phyloP scores from a whole-genome alignment of 208 protist genomes.

The Jaenimonas drosophilae region DNA sequence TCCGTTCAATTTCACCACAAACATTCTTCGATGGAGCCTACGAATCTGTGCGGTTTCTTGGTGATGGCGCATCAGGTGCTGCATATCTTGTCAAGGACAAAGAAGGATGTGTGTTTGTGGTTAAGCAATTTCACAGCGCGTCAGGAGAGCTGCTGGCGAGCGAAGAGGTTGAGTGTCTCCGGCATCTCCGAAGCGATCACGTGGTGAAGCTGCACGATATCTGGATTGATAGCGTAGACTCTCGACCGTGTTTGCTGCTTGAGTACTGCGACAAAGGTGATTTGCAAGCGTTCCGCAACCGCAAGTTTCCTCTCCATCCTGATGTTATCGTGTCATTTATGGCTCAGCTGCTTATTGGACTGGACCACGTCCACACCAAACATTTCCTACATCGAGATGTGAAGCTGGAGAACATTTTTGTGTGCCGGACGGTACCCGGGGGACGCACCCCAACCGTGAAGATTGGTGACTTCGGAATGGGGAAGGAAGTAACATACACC shows the following conservation, averaged over 20 bases:
- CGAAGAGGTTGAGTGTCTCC: slow-evolving; percentile 36
- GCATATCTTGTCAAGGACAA: slow-evolving; percentile 26
- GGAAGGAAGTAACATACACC: slow-evolving; percentile 15
- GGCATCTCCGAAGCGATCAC: slow-evolving; percentile 32
- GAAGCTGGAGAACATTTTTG: slow-evolving; percentile 49
- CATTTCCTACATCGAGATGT: slow-evolving; percentile 50
- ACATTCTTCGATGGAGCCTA: too few relatives aligned
- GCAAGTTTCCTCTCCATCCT: slow-evolving; percentile 31
- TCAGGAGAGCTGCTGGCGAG: too few relatives aligned
- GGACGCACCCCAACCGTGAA: slow-evolving; percentile 44
- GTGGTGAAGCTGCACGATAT: slow-evolving; percentile 32
- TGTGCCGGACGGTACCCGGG: too few relatives aligned
- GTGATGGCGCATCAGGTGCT: slow-evolving; percentile 38
- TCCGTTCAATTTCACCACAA: too few relatives aligned
- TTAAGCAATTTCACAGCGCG: slow-evolving; percentile 36
- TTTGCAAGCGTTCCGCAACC: slow-evolving; percentile 20
- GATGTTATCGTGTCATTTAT: slow-evolving; percentile 29
- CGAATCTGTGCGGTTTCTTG: slow-evolving; percentile 9
- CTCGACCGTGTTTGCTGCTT: slow-evolving; percentile 41
- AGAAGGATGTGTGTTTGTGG: slow-evolving; percentile 17
- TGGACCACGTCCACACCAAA: slow-evolving; percentile 65
- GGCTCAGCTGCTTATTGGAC: slow-evolving; percentile 51
- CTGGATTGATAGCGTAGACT: slow-evolving; percentile 32
- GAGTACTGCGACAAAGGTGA: slow-evolving; percentile 73
- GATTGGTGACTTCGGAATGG: slow-evolving; percentile 67